Base-by-base conservation (phyloP, 2,329 filamentous ascomycete genomes). In the Alternaria gaisen region DNA sequence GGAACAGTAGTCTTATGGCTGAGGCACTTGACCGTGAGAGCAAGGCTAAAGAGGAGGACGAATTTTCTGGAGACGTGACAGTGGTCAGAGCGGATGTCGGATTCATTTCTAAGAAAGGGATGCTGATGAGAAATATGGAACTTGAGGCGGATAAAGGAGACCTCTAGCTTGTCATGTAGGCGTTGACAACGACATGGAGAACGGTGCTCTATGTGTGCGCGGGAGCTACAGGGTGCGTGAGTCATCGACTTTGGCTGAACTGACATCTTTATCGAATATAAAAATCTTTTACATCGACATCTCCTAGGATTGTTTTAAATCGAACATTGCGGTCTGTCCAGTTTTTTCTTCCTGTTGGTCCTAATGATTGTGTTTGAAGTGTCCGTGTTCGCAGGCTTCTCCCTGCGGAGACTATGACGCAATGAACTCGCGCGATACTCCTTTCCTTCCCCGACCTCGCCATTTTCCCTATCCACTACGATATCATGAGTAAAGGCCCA, bases 11-110 rank as follows among this genome's bases (percentile, higher is more conserved):
- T 16, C 34, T 34, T 0, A 69, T 75, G 66, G 65, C 58, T 1
- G 24, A 44, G 16, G 56, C 53, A 3, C 47, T 72, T 9, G 73
- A 73, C 7, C 62, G 55, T 3, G 76, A 76, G 53, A 38, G 60
- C 2, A 65, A 48, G 9, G 63, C 66, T 10, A 62, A 50, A 1
- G 65, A 66, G 11, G 42, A 53, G 0, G 48, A 48, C 9, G 59
- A 42, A 6, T 20, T 40, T 6, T 18, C n/a, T 11, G 4, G 9
- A n/a, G 14, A 9, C 10, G 67, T 56, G 22, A 60, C 34, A 36
- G 34, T 41, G 20, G 48, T 52, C 5, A 56, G 65, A 24, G 74
- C 75, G 14, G 76, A 77, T 28, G 72, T 75, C 3, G 73, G 72
- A 1, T 68, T 77, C 22, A 52, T 77, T 24, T 57, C 1, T 12